Base-by-base conservation (phyloP, 192 early-diverging fungal species). In the Paraglomus brasilianum region DNA sequence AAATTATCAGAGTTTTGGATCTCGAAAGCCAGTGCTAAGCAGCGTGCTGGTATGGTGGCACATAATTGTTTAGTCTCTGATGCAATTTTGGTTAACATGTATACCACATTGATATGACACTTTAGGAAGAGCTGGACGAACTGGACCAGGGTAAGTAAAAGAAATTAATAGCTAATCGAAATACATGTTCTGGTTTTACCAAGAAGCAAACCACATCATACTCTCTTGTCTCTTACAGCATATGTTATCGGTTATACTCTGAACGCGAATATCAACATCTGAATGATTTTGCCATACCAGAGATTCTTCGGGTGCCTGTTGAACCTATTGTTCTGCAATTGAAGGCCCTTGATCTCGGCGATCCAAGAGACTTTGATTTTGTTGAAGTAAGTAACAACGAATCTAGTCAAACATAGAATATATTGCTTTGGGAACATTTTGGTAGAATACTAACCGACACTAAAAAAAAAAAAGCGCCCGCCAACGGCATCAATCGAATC, bases 261-360 rank as follows among this genome's bases (percentile, higher is more conserved):
- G 76, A 85, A 58, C 57, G 69, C n/a, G 88, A 89, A 76, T 88
- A 74, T 60, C 76, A 74, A 5, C 74, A 77, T 19, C 75, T 89
- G 24, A 85, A 85, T 49, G 87, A 83, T 43, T 89, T 87, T 60
- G 78, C 88, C 13, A 80, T 89, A 1, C 88, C 88, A 13, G 88
- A 89, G 65, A 89, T 89, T 46, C 74, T 84, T 47, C 64, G 88
- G 41, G 83, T 78, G 36, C 86, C 87, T 4, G 72, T 89, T 5
- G 86, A 89, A 52, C 82, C 82, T 15, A 48, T 87, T 2, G 47
- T 89, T 5, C 69, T 89, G 44, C 74, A 89, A 53, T 81, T 87
- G 13, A 85, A 80, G 53, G 84, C 88, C 7, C 66, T 87, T 17
- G 80, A 80, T 0, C 70, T 89, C 8, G 88, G 88, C n/a, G 77